Conservation (phyloP, 352 stramenopile species). For the Pythium myriotylum region DNA sequence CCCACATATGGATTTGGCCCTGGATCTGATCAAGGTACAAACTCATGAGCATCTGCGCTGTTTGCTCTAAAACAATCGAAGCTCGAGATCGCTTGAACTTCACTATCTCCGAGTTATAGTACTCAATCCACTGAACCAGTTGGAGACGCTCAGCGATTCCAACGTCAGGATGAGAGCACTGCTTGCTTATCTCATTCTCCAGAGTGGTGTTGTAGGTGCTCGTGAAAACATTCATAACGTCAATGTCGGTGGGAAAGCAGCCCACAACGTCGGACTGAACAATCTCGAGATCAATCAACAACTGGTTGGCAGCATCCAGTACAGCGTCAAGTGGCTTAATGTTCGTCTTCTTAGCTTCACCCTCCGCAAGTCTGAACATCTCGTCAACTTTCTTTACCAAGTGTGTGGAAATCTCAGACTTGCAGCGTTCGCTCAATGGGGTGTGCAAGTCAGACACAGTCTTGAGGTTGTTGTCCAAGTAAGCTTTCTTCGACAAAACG, state of each 20-base stretch:
- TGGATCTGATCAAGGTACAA: slow-evolving; percentile 78
- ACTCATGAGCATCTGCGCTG: slow-evolving; percentile 72
- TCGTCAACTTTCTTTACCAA: slow-evolving; percentile 56
- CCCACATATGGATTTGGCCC: slow-evolving; percentile 79
- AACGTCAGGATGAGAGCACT: slow-evolving; percentile 61
- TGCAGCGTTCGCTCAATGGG: slow-evolving; percentile 57
- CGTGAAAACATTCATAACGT: slow-evolving; percentile 79
- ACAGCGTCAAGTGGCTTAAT: slow-evolving; percentile 63
- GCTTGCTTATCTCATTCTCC: slow-evolving; percentile 64
- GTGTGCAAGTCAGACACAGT: slow-evolving; percentile 45
- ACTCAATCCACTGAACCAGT: slow-evolving; percentile 88
- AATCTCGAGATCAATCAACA: slow-evolving; percentile 81
- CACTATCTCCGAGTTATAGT: slow-evolving; percentile 86
- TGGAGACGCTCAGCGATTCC: slow-evolving; percentile 77
- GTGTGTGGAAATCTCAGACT: slow-evolving; percentile 58
- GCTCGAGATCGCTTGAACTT: slow-evolving; percentile 79
- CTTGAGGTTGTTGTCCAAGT: slow-evolving; percentile 70
- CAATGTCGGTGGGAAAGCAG: slow-evolving; percentile 78
- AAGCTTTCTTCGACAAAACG: slow-evolving; percentile 58
- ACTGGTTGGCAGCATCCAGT: slow-evolving; percentile 66
- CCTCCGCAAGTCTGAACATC: slow-evolving; percentile 65
- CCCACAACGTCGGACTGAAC: slow-evolving; percentile 70
- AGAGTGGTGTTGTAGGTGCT: slow-evolving; percentile 77
- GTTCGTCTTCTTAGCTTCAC: slow-evolving; percentile 47
- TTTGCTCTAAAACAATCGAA: slow-evolving; percentile 68